A percentile compares a stretch with the other conserved stretches of the same genome.
These are phyloP conservation scores for Geoglossum cookeanum DNA, from an alignment of 2,329 filamentous ascomycete species.

Conservation along the genomic window DNA sequence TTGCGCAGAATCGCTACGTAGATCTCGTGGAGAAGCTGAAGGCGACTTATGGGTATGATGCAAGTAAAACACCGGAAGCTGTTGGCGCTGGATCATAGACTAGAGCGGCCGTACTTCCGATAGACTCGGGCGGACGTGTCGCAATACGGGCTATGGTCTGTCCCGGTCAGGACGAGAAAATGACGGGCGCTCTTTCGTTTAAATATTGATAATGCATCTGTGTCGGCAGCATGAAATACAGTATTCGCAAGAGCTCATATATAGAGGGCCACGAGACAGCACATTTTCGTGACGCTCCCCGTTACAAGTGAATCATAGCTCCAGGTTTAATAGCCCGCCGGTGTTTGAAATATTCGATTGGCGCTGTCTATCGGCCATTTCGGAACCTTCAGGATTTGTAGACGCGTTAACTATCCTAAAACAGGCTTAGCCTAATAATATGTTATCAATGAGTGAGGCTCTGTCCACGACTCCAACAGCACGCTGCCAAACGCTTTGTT, in stretches of 20 bases:
- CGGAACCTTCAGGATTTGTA: too few species aligned
- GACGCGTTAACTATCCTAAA: neutral
- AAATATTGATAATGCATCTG: neutral
- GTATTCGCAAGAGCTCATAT: neutral
- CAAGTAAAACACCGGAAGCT: slow-evolving; percentile 41
- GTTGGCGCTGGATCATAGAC: slow-evolving; percentile 19
- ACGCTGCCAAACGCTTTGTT: neutral
- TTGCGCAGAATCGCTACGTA: slow-evolving; percentile 64
- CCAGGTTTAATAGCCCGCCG: too few species aligned
- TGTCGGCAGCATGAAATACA: neutral
- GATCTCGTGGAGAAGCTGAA: slow-evolving; percentile 53
- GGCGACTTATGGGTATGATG: slow-evolving; percentile 46
- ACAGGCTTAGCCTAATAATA: neutral
- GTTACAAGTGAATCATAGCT: too few species aligned
- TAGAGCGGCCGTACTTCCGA: neutral
- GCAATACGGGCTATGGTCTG: neutral
- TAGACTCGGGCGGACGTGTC: neutral
- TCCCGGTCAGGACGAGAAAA: neutral
- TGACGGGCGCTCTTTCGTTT: neutral
- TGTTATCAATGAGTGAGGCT: neutral
- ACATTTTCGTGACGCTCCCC: too few species aligned
- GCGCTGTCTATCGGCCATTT: too few species aligned
- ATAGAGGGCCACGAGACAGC: neutral
- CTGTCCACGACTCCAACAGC: neutral
- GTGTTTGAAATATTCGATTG: too few species aligned